Evolutionary conservation across 768 basidiomycete genomes (phyloP).

Genomic region (Russula sp.): DNA sequence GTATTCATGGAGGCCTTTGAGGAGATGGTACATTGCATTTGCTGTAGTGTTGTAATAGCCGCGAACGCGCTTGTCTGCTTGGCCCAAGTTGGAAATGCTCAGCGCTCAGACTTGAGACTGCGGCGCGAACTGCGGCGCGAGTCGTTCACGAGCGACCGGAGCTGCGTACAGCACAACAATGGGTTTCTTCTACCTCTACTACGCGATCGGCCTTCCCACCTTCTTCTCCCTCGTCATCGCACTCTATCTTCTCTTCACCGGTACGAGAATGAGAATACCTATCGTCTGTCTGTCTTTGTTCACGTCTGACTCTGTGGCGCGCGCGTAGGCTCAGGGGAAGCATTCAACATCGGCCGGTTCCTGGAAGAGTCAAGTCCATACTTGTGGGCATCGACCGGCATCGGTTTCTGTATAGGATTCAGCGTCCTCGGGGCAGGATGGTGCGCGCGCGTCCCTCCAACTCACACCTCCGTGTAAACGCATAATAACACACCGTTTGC

Average conservation of each 20-base stretch:
- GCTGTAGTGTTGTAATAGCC: too few relatives aligned
- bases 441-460: conserved; percentile 41
- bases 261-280: conserved; percentile 33
- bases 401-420: conserved; percentile 88
- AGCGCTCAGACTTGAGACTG: too few relatives aligned
- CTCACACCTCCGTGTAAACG: too few relatives aligned
- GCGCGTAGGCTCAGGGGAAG: conserved; percentile 69
- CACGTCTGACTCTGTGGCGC: background rate
- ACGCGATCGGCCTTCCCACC: conserved; percentile 61
- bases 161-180: conserved; percentile 20
- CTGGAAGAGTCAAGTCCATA: conserved; percentile 93
- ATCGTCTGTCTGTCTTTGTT: too few relatives aligned
- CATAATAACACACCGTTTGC: background rate
- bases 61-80: too few relatives aligned
- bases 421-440: conserved; percentile 95
- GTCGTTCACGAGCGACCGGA: background rate
- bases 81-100: too few relatives aligned
- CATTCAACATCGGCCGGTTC: conserved; percentile 92
- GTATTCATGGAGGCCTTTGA: conserved; percentile 88
- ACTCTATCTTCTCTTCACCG: conserved; percentile 87
- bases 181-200: conserved; percentile 42
- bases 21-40: conserved; percentile 72
- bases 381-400: conserved; percentile 85
- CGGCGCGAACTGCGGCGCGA: conserved; percentile 1
- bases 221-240: conserved; percentile 62